Percentiles rank a stretch among this genome's conserved stretches.
These are phyloP conservation scores for Zhuliangozyma blackwelliae DNA, from an alignment of 1,139 yeast species.

Conservation along the genomic window DNA sequence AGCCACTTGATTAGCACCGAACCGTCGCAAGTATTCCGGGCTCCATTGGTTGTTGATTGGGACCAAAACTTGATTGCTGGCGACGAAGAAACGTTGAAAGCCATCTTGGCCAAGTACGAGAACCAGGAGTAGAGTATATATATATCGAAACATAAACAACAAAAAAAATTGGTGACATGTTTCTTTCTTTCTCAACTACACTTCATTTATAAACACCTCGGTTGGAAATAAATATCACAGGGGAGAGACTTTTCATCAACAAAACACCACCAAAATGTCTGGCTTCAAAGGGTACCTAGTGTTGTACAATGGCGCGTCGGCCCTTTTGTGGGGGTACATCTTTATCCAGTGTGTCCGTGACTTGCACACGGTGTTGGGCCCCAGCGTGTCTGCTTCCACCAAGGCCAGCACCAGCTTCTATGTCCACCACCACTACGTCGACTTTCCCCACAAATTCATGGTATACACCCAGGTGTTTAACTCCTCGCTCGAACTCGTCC, in stretches of 20 bases:
- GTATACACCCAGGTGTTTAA: conserved; percentile 27
- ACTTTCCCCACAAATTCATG: conserved; percentile 28
- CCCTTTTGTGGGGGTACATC: conserved; percentile 63
- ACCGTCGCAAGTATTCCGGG: conserved; percentile 33
- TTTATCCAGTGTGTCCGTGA: conserved; percentile 15
- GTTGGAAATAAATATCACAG: no score
- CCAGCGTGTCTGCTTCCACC: background rate
- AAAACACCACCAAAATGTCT: no score
- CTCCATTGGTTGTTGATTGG: conserved; percentile 48
- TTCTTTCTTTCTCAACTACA: no score
- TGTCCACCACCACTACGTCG: conserved; percentile 9
- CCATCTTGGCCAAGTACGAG: conserved; percentile 29
- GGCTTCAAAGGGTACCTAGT: conserved; percentile 14
- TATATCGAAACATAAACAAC: no score
- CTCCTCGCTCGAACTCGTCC: conserved; percentile 25
- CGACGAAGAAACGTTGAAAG: conserved; percentile 30
- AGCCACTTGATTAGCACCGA: conserved; percentile 22
- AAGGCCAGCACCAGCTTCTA: conserved; percentile 7
- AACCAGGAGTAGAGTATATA: background rate
- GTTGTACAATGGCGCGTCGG: conserved; percentile 62
- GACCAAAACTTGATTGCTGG: conserved; percentile 43
- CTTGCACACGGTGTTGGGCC: conserved; percentile 6
- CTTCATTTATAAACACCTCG: no score
- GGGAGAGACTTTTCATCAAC: no score
- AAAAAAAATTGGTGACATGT: no score